Evolutionary conservation across 1,139 yeast species (phyloP).

Genomic region (Kodamaea plutei): DNA sequence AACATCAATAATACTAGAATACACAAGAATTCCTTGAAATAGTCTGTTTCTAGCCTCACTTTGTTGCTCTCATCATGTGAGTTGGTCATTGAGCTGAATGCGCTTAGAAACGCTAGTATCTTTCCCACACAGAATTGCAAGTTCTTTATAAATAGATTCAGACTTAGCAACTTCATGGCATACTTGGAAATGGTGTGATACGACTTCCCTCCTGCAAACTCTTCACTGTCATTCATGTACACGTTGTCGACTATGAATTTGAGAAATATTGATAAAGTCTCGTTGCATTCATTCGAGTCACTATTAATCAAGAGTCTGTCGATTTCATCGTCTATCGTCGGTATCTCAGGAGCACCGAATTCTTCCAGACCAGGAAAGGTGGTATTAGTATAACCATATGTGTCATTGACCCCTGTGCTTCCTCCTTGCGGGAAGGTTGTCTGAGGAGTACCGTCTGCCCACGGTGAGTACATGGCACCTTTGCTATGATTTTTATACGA

Average conservation of each 20-base stretch:
- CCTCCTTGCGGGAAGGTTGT: slow-evolving; percentile 7
- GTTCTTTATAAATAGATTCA: slow-evolving; percentile 40
- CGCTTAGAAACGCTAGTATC: slow-evolving; percentile 31
- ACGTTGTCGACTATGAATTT: slow-evolving; percentile 34
- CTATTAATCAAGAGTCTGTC: slow-evolving; percentile 26
- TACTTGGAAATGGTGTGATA: slow-evolving; percentile 33
- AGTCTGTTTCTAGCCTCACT: slow-evolving; percentile 20
- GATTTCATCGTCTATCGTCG: slow-evolving; percentile 6
- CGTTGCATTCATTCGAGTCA: slow-evolving; percentile 40
- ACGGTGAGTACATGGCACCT: not conserved
- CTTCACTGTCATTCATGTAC: slow-evolving; percentile 12
- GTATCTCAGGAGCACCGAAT: not conserved
- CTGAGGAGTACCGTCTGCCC: slow-evolving; percentile 4
- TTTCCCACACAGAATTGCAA: slow-evolving; percentile 38
- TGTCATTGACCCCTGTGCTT: not conserved
- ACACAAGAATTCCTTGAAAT: slow-evolving; percentile 35
- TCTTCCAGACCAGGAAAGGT: not conserved
- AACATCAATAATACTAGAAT: slow-evolving; percentile 32
- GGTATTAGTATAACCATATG: too few species aligned
- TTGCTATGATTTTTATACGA: too few species aligned
- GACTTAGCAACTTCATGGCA: slow-evolving; percentile 35
- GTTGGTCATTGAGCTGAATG: slow-evolving; percentile 23
- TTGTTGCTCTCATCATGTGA: slow-evolving; percentile 9
- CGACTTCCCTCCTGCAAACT: slow-evolving; percentile 13
- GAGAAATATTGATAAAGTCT: slow-evolving; percentile 33